phyloP scores from a whole-genome alignment of 257 asterid genomes.

The Solanum chmielewskii region DNA sequence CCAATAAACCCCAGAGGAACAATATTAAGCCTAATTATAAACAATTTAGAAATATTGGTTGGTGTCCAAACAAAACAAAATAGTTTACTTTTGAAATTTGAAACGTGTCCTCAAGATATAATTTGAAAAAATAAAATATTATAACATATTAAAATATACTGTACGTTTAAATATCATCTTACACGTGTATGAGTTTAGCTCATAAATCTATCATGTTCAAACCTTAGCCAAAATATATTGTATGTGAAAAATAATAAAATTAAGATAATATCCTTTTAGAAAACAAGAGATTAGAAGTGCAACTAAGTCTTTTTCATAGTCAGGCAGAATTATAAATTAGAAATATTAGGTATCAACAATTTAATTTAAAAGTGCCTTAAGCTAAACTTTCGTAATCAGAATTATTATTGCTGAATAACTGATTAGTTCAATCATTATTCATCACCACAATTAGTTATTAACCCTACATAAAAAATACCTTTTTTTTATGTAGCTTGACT shows the following conservation, averaged over 20 bases:
- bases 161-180: not conserved
- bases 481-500: not conserved
- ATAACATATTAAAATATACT: not conserved
- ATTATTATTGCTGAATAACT: not conserved
- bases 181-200: not conserved
- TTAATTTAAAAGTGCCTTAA: not conserved
- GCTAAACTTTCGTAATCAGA: not conserved
- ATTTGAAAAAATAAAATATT: not conserved
- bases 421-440: not conserved
- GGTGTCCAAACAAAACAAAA: not conserved
- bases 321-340: not conserved
- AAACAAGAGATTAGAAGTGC: not conserved
- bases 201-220: not conserved
- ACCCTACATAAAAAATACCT: not conserved
- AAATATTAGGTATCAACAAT: not conserved
- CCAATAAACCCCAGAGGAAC: rapidly evolving
- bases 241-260: not conserved
- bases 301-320: not conserved
- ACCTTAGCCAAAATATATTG: not conserved
- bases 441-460: not conserved
- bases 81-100: not conserved
- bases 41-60: not conserved
- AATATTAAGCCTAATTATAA: not conserved
- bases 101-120: not conserved
- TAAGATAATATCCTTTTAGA: not conserved